phyloP scores from a whole-genome alignment of 1,284 basidiomycete genomes.

The Moniliella sp. region DNA sequence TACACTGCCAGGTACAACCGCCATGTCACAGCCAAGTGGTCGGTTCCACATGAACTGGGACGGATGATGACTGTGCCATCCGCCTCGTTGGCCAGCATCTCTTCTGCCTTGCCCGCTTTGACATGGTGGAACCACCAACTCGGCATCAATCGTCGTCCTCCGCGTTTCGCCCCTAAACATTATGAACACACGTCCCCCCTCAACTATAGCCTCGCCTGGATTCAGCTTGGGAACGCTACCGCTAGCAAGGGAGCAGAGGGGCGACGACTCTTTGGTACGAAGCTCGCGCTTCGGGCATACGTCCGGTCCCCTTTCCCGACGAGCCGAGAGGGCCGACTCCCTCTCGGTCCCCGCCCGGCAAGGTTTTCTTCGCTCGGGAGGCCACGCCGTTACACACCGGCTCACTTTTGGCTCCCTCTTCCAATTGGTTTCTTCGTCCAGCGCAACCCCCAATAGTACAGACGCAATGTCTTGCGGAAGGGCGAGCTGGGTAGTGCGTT shows the following conservation, averaged over 20 bases:
- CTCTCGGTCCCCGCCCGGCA: too few species aligned
- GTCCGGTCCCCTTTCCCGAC: too few species aligned
- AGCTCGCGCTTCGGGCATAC: too few species aligned
- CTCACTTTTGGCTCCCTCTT: conserved; percentile 74
- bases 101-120: conserved; percentile 71
- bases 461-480: conserved; percentile 39
- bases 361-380: too few species aligned
- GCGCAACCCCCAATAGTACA: conserved; percentile 47
- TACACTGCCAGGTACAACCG: conserved; percentile 83
- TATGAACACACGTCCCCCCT: too few species aligned
- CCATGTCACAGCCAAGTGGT: conserved; percentile 95
- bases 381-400: too few species aligned
- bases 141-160: conserved; percentile 53
- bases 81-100: conserved; percentile 67
- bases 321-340: too few species aligned
- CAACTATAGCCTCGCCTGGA: too few species aligned
- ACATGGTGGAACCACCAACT: conserved; percentile 94
- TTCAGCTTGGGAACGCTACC: too few species aligned
- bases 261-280: too few species aligned
- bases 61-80: conserved; percentile 56
- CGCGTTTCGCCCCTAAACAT: conserved; percentile 85
- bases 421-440: conserved; percentile 48
- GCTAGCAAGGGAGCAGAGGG: too few species aligned
- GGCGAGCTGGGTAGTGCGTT: conserved; percentile 82
- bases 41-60: conserved; percentile 74